phyloP scores from a whole-genome alignment of 2,329 filamentous ascomycete species.

The Paraphaeosphaeria minitans region DNA sequence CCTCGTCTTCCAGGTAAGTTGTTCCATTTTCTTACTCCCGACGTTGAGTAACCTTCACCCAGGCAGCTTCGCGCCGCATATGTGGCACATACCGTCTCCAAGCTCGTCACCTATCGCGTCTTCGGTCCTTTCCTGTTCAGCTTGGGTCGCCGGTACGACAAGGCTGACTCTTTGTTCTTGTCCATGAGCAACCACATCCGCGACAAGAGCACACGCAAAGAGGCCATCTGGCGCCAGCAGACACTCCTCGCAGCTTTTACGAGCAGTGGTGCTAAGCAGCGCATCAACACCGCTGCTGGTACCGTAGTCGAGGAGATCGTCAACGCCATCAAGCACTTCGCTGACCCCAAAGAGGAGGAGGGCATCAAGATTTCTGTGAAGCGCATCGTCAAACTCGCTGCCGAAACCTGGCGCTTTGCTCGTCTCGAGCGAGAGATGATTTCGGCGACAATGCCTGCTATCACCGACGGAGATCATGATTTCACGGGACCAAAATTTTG shows the following conservation, averaged over 20 bases:
- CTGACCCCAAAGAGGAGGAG: slow-evolving; percentile 57
- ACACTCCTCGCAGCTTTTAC: slow-evolving; percentile 63
- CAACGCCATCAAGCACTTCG: slow-evolving; percentile 59
- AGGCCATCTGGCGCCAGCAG: slow-evolving; percentile 64
- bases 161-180: slow-evolving; percentile 61
- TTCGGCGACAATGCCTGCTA: slow-evolving; percentile 55
- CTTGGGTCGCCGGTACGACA: slow-evolving; percentile 59
- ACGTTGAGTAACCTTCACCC: slow-evolving; percentile 5
- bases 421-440: slow-evolving; percentile 63
- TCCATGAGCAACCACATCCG: slow-evolving; percentile 62
- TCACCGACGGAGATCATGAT: slow-evolving; percentile 40
- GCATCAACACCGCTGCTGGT: slow-evolving; percentile 60
- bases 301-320: slow-evolving; percentile 63
- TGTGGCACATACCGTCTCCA: slow-evolving; percentile 61
- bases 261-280: slow-evolving; percentile 60
- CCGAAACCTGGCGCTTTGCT: slow-evolving; percentile 64
- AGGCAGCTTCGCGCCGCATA: slow-evolving; percentile 60
- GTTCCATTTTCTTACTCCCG: background rate
- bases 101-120: slow-evolving; percentile 60
- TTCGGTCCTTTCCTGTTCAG: slow-evolving; percentile 65
- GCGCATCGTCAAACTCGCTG: slow-evolving; percentile 62
- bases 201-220: slow-evolving; percentile 60
- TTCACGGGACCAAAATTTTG: slow-evolving; percentile 42
- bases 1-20: slow-evolving; percentile 52
- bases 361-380: slow-evolving; percentile 57